A percentile compares a stretch with the other conserved stretches of the same genome.
Conservation (phyloP, 768 basidiomycete genomes). For the Mrakia frigida region DNA sequence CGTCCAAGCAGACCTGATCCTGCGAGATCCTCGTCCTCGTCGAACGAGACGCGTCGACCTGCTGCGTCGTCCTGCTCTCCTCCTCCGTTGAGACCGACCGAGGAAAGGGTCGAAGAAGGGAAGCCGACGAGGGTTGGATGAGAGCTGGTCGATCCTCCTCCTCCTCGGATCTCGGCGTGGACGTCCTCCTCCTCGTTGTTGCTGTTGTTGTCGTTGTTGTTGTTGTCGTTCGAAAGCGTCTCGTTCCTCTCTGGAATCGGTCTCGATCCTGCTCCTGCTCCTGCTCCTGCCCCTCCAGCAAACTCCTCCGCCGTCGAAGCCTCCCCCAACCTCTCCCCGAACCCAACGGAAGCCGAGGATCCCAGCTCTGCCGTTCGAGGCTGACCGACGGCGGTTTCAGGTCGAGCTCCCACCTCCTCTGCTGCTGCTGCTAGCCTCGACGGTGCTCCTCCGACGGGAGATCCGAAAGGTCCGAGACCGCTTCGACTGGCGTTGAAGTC, state of each 20-base stretch:
- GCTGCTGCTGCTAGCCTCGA: background rate
- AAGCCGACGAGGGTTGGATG: background rate
- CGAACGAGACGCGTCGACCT: background rate
- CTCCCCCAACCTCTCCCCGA: background rate
- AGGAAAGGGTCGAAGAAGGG: background rate
- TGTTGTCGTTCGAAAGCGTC: background rate
- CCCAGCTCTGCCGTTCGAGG: constrained; percentile 7
- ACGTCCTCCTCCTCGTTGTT: too few relatives aligned
- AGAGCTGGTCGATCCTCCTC: background rate
- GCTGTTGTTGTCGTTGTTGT: too few relatives aligned
- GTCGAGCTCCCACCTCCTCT: background rate
- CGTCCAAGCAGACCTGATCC: background rate
- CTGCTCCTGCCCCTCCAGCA: background rate
- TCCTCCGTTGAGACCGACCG: background rate
- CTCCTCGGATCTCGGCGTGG: background rate
- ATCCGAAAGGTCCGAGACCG: background rate
- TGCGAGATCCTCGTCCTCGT: too few relatives aligned
- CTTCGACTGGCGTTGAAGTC: constrained; percentile 1
- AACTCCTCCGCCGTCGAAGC: background rate
- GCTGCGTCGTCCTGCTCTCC: background rate
- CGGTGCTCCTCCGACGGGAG: background rate
- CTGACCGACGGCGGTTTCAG: background rate
- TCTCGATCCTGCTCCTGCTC: background rate
- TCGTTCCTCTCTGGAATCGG: background rate
- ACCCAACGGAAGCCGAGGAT: background rate